Conservation (phyloP, 257 asterid genomes). For the Fraxinus anomala region DNA sequence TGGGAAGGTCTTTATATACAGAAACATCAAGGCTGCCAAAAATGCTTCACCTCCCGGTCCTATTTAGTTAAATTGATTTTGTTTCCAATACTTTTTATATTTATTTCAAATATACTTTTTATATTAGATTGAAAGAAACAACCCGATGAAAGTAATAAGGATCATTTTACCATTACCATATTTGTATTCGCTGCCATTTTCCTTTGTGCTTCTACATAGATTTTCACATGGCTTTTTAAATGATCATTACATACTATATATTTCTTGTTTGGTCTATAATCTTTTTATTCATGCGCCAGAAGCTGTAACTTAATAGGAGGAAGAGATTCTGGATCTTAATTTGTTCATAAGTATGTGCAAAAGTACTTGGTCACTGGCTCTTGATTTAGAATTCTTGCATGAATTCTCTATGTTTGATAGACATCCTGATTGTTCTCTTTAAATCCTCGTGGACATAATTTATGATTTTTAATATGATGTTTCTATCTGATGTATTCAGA, state of each 20-base stretch:
- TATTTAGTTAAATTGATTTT: neutral
- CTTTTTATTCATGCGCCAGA: neutral
- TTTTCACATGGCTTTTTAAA: slow-evolving; percentile 1
- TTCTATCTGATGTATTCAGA: slow-evolving; percentile 45
- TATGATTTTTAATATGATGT: neutral
- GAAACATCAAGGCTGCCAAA: neutral
- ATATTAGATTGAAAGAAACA: neutral
- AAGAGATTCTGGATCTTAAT: neutral
- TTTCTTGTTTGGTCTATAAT: neutral
- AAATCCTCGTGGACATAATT: neutral
- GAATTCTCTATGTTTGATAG: neutral
- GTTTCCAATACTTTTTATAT: neutral
- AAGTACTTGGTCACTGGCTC: neutral
- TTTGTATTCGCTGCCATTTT: neutral
- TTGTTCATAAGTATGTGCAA: neutral
- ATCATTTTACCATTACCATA: slow-evolving; percentile 8
- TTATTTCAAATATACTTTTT: neutral
- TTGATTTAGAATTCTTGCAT: slow-evolving; percentile 6
- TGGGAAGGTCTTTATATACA: neutral
- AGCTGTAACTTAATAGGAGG: neutral
- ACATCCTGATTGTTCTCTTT: neutral
- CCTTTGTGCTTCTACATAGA: neutral
- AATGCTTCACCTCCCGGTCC: neutral
- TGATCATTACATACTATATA: slow-evolving; percentile 1
- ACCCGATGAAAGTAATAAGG: neutral